Conservation (phyloP, 2,329 filamentous ascomycete genomes). For the Dothideomycetes sp. region DNA sequence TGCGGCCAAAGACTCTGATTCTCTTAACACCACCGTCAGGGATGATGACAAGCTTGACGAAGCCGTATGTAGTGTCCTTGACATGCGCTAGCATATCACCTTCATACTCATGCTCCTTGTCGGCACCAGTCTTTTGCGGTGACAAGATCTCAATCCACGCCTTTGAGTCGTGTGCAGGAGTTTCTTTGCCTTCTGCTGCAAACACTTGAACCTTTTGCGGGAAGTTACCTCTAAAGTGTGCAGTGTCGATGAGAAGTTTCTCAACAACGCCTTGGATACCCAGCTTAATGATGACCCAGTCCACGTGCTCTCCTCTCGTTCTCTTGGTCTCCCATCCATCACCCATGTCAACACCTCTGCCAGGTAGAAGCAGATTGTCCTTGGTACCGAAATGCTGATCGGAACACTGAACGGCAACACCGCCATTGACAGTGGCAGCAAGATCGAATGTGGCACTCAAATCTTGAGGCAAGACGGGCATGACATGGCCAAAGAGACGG, state of each 20-base stretch:
- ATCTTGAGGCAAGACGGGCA: conserved; percentile 65
- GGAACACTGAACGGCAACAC: conserved; percentile 63
- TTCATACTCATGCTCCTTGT: conserved; percentile 60
- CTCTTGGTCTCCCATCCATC: conserved; percentile 81
- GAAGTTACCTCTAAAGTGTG: conserved; percentile 76
- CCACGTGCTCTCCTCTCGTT: conserved; percentile 62
- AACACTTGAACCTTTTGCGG: conserved; percentile 64
- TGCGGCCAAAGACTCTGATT: conserved; percentile 64
- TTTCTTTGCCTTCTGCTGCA: conserved; percentile 44
- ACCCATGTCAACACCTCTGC: conserved; percentile 74
- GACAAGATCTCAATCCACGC: conserved; percentile 59
- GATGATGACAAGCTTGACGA: conserved; percentile 85
- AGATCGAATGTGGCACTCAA: conserved; percentile 61
- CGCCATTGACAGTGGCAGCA: conserved; percentile 69
- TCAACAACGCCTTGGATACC: conserved; percentile 57
- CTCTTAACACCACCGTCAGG: conserved; percentile 90
- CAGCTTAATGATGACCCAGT: conserved; percentile 72
- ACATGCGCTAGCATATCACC: conserved; percentile 33
- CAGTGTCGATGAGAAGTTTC: conserved; percentile 66
- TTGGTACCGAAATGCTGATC: conserved; percentile 80
- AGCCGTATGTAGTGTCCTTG: conserved; percentile 57
- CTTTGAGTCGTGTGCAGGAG: conserved; percentile 45
- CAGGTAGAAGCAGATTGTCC: conserved; percentile 70
- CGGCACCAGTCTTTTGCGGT: conserved; percentile 61
- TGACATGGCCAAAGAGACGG: conserved; percentile 64